A percentile compares a stretch with the other conserved stretches of the same genome.
Evolutionary conservation across 1,284 basidiomycete species (phyloP).

Genomic region (Pseudozyma sp.): DNA sequence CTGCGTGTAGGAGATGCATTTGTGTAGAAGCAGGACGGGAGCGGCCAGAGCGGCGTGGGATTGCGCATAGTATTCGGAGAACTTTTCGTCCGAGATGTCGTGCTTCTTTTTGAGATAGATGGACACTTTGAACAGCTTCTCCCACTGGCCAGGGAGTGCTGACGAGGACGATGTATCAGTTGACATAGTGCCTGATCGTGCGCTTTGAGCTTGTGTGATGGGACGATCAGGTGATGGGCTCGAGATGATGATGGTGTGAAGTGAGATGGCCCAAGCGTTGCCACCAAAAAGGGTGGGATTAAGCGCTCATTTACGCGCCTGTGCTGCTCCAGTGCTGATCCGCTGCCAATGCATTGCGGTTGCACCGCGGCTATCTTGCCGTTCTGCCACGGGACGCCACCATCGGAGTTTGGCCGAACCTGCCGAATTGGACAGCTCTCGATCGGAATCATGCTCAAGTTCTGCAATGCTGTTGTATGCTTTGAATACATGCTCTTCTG

Average conservation of each 20-base stretch:
- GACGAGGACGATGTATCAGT: slow-evolving; percentile 1
- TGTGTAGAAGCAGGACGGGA: slow-evolving; percentile 16
- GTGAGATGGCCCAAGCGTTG: no score
- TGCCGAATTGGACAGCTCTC: slow-evolving; percentile 9
- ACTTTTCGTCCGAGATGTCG: slow-evolving; percentile 16
- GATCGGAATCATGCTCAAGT: background rate
- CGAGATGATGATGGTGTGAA: background rate
- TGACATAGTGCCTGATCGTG: slow-evolving; percentile 4
- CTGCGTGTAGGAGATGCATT: slow-evolving; percentile 26
- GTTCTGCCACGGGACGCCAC: background rate
- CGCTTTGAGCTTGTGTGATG: background rate
- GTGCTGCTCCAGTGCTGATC: no score
- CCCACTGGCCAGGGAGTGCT: slow-evolving; percentile 5
- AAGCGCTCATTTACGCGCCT: background rate
- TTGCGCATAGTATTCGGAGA: slow-evolving; percentile 19
- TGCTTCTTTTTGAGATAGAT: slow-evolving; percentile 30
- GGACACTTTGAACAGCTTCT: slow-evolving; percentile 10
- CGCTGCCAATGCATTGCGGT: no score
- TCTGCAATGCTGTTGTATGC: background rate
- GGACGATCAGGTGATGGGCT: background rate
- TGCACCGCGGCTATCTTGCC: no score
- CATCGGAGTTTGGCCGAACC: background rate
- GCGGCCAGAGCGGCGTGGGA: slow-evolving; percentile 18
- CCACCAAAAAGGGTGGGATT: no score
- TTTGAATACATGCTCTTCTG: no score